Conservation (phyloP, 2,329 filamentous ascomycete species). For the Aurifilum marmelostoma region DNA sequence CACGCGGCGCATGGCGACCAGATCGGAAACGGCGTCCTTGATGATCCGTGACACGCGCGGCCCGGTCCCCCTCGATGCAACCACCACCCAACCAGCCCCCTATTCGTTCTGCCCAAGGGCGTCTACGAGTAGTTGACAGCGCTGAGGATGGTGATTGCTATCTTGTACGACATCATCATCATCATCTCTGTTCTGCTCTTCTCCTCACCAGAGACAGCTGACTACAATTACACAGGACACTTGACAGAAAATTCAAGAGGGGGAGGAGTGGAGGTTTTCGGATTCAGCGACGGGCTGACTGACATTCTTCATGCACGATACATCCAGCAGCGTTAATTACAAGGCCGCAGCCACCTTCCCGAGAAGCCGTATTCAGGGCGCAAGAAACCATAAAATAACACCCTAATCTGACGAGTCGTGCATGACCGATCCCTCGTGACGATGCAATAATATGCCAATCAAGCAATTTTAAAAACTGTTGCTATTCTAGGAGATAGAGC, state of each 20-base stretch:
- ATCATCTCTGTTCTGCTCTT: not conserved
- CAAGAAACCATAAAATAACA: not conserved
- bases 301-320: not conserved
- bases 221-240: not conserved
- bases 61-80: conserved; percentile 3
- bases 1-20: conserved; percentile 4
- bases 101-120: too few species aligned
- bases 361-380: too few species aligned
- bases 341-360: not conserved
- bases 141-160: not conserved
- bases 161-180: not conserved
- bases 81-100: not conserved
- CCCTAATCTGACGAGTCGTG: not conserved
- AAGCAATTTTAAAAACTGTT: not conserved
- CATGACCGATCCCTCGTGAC: not conserved
- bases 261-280: too few species aligned
- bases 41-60: conserved; percentile 12
- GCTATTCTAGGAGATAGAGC: not conserved
- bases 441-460: not conserved
- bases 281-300: not conserved
- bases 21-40: conserved; percentile 9
- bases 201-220: not conserved
- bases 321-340: not conserved
- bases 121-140: not conserved
- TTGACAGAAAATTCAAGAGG: not conserved